Base-by-base conservation (phyloP, 371 early-diverging fungal genomes). In the Mortierella sp. region DNA sequence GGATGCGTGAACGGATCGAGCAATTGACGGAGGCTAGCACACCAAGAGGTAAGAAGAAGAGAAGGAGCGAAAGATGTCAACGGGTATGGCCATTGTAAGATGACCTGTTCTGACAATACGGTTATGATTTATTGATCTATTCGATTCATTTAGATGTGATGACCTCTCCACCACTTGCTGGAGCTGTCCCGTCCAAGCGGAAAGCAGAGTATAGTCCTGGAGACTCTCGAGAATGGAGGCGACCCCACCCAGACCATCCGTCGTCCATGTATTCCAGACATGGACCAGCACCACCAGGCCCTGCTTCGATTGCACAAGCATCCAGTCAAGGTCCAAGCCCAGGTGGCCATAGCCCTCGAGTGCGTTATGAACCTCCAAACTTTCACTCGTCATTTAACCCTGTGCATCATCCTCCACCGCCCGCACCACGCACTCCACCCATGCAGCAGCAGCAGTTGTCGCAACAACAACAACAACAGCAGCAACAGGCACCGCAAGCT, bases 1-100 rank as follows among this genome's bases (percentile, higher is more conserved):
- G 76, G 76, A 76, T 76, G 76, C 65, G 76, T 0, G 76, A 76
- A 19, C 61, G 76, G 2, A 53, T 76, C 27, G 69, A 76, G 12
- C 70, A 69, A 24, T 13, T 76, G 19, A 41, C 63, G 9, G 74
- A 73, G 19, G 57, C 48, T 16, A 34, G 54, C 19, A 31, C 67
- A 13, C 61, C 56, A 3, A 31, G 68, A 67, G 68, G 74, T 73
- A 61, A 27, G 31, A 9, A 19, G 6, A 16, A 7, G 2, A 21
- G 47, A 9, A 7, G 12, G 51, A 50, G 14, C 26, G 51, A 10
- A 7, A 2, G 7, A 6, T 23, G 19, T 3, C 5, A 5, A 18
- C 19, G n/a, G 7, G n/a, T 18, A 45, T n/a, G 12, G 5, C 5
- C 5, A 12, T 5, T 45, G 8, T 12, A 45, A 45, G 49, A 24